Evolutionary conservation across 2,329 filamentous ascomycete genomes (phyloP), one percentile per base, ranked within the genome.

Genomic region (Biscogniauxia sp.): DNA sequence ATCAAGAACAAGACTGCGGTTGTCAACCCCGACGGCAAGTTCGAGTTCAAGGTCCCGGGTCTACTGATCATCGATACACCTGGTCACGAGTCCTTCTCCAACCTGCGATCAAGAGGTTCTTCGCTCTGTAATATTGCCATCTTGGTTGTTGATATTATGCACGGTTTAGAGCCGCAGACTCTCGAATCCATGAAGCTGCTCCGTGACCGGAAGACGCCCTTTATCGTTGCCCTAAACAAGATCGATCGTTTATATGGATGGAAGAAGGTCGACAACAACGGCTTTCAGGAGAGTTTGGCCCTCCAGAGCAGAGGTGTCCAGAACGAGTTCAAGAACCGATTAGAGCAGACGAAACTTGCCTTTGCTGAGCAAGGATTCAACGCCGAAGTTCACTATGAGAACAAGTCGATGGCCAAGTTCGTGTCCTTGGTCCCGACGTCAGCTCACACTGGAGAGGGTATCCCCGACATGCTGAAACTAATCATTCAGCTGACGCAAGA

Each of bases 81-180:
- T 72, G 95, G 95, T 81, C 95, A 99, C 93, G 95, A 99, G 87
- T 99, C 95, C 72, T 99, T 99, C 87, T 97, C 94, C 65, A 99
- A 99, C 79, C 80, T 99, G 67, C 91, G 96, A 73, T 97, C 94
- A 68, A 88, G 96, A 80, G 95, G 95, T 79, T 98, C 95, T 50
- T 98, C 93, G 15, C 91, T 99, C 61, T 99, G 96, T 79, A 99
- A 99, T 82, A 99, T 99, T 79, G 95, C 95, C 70, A 99, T 99
- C 75, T 82, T 99, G 68, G 96, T 99, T 51, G 94, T 99, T 69
- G 95, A 99, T 82, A 99, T 99, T 73, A 98, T 99, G 95, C 95
- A 99, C 85, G 96, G 96, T 74, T 86, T 99, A 53, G 95, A 99
- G 78, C 94, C 90, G 19, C 95, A 99, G 78, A 99, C 95, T 17